phyloP scores from a whole-genome alignment of 2,329 filamentous ascomycete species.

The Calonectria pseudoturangicola region DNA sequence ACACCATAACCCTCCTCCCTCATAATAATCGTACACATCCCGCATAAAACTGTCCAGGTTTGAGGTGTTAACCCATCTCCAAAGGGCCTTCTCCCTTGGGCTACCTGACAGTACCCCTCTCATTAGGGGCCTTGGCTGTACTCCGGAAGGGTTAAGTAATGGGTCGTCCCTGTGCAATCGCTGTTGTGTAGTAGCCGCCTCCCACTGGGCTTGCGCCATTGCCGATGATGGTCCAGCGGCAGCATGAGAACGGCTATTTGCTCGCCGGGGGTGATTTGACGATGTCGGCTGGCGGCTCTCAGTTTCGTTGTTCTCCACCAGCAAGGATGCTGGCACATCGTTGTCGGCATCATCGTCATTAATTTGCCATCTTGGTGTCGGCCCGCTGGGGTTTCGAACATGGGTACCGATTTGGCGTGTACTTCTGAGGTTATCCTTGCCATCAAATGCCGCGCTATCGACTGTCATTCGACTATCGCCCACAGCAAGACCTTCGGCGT shows the following conservation, averaged over 20 bases:
- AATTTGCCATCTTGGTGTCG: constrained; percentile 52
- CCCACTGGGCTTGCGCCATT: constrained; percentile 72
- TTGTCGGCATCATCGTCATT: constrained; percentile 72
- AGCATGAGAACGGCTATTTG: constrained; percentile 42
- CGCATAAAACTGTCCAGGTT: constrained; percentile 92
- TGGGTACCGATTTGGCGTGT: constrained; percentile 34
- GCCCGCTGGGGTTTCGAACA: constrained; percentile 43
- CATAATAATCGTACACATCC: constrained; percentile 90
- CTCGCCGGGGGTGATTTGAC: constrained; percentile 43
- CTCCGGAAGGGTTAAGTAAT: constrained; percentile 37
- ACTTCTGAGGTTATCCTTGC: constrained; percentile 45
- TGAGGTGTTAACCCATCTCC: constrained; percentile 93
- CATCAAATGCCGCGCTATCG: constrained; percentile 58
- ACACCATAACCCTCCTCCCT: constrained; percentile 88
- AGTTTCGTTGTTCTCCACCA: constrained; percentile 72
- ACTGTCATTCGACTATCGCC: constrained; percentile 68
- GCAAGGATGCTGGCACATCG: constrained; percentile 78
- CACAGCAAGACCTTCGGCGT: constrained; percentile 66
- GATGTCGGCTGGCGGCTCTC: constrained; percentile 45
- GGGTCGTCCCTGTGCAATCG: constrained; percentile 66
- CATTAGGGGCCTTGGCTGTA: constrained; percentile 56
- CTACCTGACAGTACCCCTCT: constrained; percentile 57
- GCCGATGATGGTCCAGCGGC: constrained; percentile 64
- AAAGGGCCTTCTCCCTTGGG: constrained; percentile 85
- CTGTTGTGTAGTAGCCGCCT: constrained; percentile 71